Conservation (phyloP, 1,284 basidiomycete genomes). For the Hortiboletus rubellus region DNA sequence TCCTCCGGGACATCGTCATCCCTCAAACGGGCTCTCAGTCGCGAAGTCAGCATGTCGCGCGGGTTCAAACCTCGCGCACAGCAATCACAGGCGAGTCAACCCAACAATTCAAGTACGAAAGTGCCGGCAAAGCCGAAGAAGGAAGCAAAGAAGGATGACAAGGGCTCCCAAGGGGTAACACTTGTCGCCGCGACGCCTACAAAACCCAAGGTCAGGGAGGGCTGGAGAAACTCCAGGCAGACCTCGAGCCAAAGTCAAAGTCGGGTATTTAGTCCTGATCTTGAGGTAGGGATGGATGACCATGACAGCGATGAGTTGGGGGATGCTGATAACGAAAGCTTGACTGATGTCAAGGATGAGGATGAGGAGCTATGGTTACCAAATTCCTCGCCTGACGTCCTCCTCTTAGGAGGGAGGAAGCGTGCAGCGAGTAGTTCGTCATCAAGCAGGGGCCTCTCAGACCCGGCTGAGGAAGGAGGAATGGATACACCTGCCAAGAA, state of each 20-base stretch:
- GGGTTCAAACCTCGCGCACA: constrained; percentile 49
- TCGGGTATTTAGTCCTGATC: constrained; percentile 1
- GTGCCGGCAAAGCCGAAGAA: constrained; percentile 3
- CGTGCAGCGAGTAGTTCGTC: constrained; percentile 29
- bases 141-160: constrained; percentile 11
- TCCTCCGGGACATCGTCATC: constrained; percentile 35
- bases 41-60: constrained; percentile 73
- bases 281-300: neutral
- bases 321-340: constrained; percentile 8
- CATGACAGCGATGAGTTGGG: neutral
- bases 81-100: constrained; percentile 12
- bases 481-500: constrained; percentile 29
- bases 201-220: constrained; percentile 37
- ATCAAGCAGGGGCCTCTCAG: constrained; percentile 24
- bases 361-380: constrained; percentile 34
- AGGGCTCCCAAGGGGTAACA: constrained; percentile 39
- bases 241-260: constrained; percentile 6
- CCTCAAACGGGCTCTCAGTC: constrained; percentile 52
- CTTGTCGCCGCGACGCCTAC: constrained; percentile 62
- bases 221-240: neutral
- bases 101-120: constrained; percentile 7
- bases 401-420: constrained; percentile 25
- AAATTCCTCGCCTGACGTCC: constrained; percentile 27
- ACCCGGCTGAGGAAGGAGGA: constrained; percentile 16
- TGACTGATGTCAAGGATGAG: constrained; percentile 7